A percentile compares a stretch with the other conserved stretches of the same genome.
Conservation (phyloP, 768 basidiomycete species). For the Tulasnella sp. region DNA sequence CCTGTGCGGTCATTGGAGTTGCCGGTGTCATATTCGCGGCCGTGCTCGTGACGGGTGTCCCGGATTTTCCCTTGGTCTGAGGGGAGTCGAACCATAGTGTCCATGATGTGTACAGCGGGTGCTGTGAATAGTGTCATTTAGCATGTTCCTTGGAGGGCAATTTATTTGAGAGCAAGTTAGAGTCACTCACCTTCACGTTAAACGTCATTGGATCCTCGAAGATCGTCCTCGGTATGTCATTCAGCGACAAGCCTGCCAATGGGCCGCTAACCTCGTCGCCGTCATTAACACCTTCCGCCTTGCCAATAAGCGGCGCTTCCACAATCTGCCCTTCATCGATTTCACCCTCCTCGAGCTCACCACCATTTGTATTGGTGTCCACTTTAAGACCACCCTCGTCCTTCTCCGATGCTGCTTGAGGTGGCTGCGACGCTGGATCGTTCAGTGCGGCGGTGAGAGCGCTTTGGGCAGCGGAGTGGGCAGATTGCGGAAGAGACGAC, state of each 20-base stretch:
- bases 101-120: constrained; percentile 90
- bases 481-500: constrained; percentile 49
- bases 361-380: constrained; percentile 25
- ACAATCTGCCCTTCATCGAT: constrained; percentile 33
- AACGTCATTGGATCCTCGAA: constrained; percentile 89
- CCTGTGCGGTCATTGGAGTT: constrained; percentile 34
- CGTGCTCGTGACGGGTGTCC: constrained; percentile 55
- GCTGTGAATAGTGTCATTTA: constrained; percentile 37
- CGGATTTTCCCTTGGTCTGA: constrained; percentile 75
- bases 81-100: constrained; percentile 98
- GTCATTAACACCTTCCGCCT: constrained; percentile 46
- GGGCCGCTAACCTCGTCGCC: constrained; percentile 25
- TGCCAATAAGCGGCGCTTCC: constrained; percentile 19
- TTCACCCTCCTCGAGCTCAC: constrained; percentile 60
- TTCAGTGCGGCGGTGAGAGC: constrained; percentile 61
- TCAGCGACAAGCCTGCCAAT: constrained; percentile 41
- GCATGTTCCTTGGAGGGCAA: neutral
- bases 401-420: constrained; percentile 20
- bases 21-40: constrained; percentile 28
- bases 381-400: constrained; percentile 27
- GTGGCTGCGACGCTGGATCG: constrained; percentile 15
- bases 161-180: neutral
- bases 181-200: constrained; percentile 74
- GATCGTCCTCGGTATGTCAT: constrained; percentile 74
- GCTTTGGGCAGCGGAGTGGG: constrained; percentile 68